A percentile compares a stretch with the other conserved stretches of the same genome.
Evolutionary conservation across 179 eudicot species (phyloP).

Genomic region (Beta corolliflora): DNA sequence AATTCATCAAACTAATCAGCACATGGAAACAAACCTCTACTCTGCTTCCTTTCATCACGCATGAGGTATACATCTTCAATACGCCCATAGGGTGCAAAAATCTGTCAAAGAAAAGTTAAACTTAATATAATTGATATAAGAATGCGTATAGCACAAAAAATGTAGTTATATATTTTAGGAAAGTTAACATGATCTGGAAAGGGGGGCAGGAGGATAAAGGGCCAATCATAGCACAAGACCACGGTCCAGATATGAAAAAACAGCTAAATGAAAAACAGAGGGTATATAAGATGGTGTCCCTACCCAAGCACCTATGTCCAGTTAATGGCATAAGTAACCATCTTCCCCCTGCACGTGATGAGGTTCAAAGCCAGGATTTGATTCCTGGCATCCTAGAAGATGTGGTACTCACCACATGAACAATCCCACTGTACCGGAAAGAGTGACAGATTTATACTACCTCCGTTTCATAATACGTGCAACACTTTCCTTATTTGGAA

Average conservation of each 20-base stretch:
- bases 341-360: background rate
- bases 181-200: background rate
- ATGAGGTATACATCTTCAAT: constrained; percentile 96
- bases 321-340: background rate
- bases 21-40: constrained; percentile 67
- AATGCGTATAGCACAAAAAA: background rate
- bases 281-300: background rate
- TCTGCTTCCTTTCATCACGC: constrained; percentile 97
- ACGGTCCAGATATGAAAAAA: background rate
- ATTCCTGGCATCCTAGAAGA: background rate
- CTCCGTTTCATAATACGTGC: no score
- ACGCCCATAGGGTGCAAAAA: constrained; percentile 84
- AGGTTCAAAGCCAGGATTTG: background rate
- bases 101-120: constrained; percentile 39
- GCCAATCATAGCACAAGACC: background rate
- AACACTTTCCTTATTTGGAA: no score
- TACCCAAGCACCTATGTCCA: background rate
- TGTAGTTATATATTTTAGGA: background rate
- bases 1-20: background rate
- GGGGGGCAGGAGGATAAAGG: background rate
- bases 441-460: no score
- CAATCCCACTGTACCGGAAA: background rate
- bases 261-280: background rate
- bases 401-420: background rate
- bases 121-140: background rate